Conservation (phyloP, 345 rosid species). For the Hypericum androsaemum region DNA sequence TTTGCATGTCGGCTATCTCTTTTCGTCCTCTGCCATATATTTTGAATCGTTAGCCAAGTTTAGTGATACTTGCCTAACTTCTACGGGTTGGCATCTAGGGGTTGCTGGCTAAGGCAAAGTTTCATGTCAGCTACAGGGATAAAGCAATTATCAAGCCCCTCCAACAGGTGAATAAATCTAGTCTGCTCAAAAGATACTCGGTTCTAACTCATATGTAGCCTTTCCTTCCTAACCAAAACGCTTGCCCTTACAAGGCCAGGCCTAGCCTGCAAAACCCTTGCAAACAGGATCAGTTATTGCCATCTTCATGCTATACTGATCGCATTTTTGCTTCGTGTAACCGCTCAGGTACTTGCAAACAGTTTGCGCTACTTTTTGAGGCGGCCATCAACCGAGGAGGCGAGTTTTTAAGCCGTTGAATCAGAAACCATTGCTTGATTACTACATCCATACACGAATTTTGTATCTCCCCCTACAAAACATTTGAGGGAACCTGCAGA, state of each 20-base stretch:
- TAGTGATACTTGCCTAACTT: constrained; percentile 6
- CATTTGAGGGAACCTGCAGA: too few relatives aligned
- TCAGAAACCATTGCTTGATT: too few relatives aligned
- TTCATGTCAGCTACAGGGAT: constrained; percentile 89
- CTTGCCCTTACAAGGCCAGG: too few relatives aligned
- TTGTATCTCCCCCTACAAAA: too few relatives aligned
- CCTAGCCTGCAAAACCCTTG: too few relatives aligned
- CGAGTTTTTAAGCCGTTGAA: constrained; percentile 47
- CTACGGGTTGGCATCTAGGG: constrained; percentile 36
- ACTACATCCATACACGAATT: too few relatives aligned
- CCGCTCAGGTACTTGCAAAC: constrained; percentile 56
- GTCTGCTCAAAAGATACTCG: neutral
- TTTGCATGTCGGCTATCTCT: too few relatives aligned
- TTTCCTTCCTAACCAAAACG: neutral
- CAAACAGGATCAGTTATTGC: too few relatives aligned
- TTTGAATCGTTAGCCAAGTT: neutral
- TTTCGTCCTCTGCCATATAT: neutral
- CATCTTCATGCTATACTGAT: too few relatives aligned
- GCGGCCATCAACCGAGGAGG: constrained; percentile 68
- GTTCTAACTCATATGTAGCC: neutral
- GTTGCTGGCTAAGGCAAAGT: constrained; percentile 81
- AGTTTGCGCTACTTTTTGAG: constrained; percentile 73
- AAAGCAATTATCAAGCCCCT: neutral
- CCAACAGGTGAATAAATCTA: neutral
- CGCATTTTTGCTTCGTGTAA: too few relatives aligned